These are phyloP conservation scores for Xanthoceras sorbifolium DNA, from an alignment of 345 rosid species.

Conservation along the genomic window DNA sequence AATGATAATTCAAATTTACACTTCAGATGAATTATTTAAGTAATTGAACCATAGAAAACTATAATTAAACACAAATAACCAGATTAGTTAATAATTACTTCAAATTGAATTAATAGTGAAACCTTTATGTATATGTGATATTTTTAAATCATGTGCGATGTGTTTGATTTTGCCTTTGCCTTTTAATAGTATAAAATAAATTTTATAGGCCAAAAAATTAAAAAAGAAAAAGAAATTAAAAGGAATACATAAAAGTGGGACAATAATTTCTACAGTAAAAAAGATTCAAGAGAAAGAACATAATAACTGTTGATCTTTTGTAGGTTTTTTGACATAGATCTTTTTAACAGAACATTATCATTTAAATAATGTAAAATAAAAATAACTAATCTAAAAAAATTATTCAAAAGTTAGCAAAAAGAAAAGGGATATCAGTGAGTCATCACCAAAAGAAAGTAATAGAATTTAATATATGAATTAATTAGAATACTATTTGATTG, in stretches of 20 bases:
- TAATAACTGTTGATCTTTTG: constrained; percentile 20
- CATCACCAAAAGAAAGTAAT: constrained; percentile 3
- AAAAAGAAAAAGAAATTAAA: not conserved
- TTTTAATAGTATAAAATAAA: not conserved
- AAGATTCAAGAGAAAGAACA: constrained; percentile 20
- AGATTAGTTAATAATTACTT: not conserved
- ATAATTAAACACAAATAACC: not conserved
- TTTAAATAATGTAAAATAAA: constrained; percentile 13
- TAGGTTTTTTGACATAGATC: constrained; percentile 18
- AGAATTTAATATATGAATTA: not conserved
- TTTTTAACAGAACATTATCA: constrained; percentile 16
- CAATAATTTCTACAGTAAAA: constrained; percentile 34
- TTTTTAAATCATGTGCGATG: not conserved
- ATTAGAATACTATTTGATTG: constrained; percentile 7
- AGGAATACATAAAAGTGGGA: constrained; percentile 18
- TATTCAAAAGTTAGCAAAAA: constrained; percentile 22
- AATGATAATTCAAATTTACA: too few relatives aligned
- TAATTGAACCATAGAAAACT: not conserved
- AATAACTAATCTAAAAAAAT: constrained; percentile 13
- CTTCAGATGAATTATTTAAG: too few relatives aligned
- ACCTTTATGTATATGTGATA: not conserved
- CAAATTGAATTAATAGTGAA: not conserved
- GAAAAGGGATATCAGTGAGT: constrained; percentile 22
- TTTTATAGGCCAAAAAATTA: not conserved
- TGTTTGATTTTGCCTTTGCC: not conserved